phyloP scores from a whole-genome alignment of 805 yeast genomes.

The Candida orba region DNA sequence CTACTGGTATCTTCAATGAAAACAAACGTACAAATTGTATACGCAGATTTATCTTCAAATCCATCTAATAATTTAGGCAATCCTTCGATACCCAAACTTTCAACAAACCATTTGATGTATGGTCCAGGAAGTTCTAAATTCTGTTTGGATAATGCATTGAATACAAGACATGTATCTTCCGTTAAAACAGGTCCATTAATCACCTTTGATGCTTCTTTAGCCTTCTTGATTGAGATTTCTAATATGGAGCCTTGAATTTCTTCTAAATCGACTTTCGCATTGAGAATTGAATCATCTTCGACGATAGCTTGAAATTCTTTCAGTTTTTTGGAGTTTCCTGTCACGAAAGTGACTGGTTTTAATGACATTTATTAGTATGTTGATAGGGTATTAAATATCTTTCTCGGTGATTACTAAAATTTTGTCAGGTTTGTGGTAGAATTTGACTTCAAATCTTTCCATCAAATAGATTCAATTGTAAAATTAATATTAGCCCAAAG shows the following conservation, averaged over 20 bases:
- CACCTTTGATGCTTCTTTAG: constrained; percentile 59
- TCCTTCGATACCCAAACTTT: constrained; percentile 67
- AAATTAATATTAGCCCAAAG: too few relatives aligned
- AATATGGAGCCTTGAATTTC: constrained; percentile 88
- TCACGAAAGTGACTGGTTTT: constrained; percentile 54
- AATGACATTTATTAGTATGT: constrained; percentile 1
- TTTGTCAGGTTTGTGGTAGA: too few relatives aligned
- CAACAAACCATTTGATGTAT: constrained; percentile 86
- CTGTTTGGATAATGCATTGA: constrained; percentile 62
- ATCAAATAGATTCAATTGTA: too few relatives aligned
- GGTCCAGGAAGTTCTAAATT: constrained; percentile 78
- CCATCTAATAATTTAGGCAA: constrained; percentile 71
- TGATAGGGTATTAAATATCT: not conserved
- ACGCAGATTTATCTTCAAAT: constrained; percentile 78
- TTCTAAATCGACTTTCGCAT: constrained; percentile 68
- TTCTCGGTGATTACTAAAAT: too few relatives aligned
- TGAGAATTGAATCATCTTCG: constrained; percentile 43
- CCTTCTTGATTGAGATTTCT: constrained; percentile 76
- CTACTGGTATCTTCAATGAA: constrained; percentile 76
- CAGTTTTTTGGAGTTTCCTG: constrained; percentile 86
- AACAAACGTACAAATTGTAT: constrained; percentile 89
- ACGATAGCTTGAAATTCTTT: constrained; percentile 78
- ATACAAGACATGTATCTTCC: constrained; percentile 90
- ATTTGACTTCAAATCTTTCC: too few relatives aligned
- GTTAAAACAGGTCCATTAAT: constrained; percentile 79